Evolutionary conservation across 371 early-diverging fungal species (phyloP).

Genomic region (Gilbertella persicaria): DNA sequence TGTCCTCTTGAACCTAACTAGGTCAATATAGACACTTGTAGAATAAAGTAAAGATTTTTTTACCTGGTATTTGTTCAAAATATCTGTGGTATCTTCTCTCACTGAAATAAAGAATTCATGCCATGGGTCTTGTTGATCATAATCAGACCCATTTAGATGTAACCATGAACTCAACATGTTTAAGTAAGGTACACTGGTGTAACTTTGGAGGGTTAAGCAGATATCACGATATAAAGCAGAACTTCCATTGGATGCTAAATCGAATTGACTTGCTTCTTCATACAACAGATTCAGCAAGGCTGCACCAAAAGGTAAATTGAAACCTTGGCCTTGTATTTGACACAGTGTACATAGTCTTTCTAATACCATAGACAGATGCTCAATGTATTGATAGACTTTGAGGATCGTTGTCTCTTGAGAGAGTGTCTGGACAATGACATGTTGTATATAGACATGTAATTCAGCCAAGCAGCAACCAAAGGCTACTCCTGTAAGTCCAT

Average conservation of each 20-base stretch:
- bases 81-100: constrained; percentile 6
- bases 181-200: constrained; percentile 51
- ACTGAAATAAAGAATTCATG: constrained; percentile 47
- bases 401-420: constrained; percentile 24
- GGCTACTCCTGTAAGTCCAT: constrained; percentile 48
- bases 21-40: no score
- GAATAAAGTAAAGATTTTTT: neutral
- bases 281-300: constrained; percentile 41
- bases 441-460: constrained; percentile 40
- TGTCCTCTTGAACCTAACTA: constrained; percentile 17
- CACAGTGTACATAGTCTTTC: constrained; percentile 7
- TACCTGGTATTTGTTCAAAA: constrained; percentile 4
- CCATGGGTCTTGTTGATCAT: constrained; percentile 37
- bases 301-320: constrained; percentile 43
- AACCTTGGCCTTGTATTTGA: neutral
- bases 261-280: constrained; percentile 29
- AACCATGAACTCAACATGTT: constrained; percentile 55
- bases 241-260: constrained; percentile 27
- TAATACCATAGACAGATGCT: constrained; percentile 21
- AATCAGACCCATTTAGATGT: constrained; percentile 24
- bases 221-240: constrained; percentile 41
- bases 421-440: constrained; percentile 23
- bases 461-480: constrained; percentile 51
- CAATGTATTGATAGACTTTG: constrained; percentile 33
- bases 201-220: constrained; percentile 36